These are phyloP conservation scores for Vitis labrusca DNA, from an alignment of 164 flowering plant genomes.

Conservation along the genomic window DNA sequence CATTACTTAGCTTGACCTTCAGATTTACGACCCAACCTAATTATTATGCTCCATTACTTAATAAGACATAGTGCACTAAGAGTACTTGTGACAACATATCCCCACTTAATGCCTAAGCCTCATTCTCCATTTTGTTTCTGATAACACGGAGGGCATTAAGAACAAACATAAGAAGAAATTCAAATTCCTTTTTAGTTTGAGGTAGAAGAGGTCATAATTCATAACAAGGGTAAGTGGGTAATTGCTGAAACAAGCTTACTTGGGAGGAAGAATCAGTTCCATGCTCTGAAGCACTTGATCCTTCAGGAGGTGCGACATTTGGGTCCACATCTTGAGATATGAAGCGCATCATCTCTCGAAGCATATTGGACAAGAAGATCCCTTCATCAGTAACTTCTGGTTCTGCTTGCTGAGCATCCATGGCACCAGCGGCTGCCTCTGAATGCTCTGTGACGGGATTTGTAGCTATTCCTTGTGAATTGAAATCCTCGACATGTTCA, in stretches of 20 bases:
- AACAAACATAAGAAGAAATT: not conserved
- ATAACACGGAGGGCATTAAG: not conserved
- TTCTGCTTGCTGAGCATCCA: constrained; percentile 18
- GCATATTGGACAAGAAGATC: constrained; percentile 30
- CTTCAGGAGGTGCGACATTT: not conserved
- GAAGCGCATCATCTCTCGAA: constrained; percentile 30
- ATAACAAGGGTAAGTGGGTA: not conserved
- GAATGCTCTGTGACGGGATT: constrained; percentile 8
- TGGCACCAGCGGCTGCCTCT: constrained; percentile 9
- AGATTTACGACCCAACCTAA: not conserved
- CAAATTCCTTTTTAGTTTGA: not conserved
- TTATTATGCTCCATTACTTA: too few species aligned
- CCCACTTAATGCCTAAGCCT: not conserved
- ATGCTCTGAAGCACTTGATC: constrained; percentile 8
- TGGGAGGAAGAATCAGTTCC: constrained; percentile 15
- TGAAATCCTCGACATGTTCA: constrained; percentile 14
- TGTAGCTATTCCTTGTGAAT: constrained; percentile 7
- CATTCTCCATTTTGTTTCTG: not conserved
- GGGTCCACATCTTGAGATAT: constrained; percentile 13
- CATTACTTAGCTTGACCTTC: not conserved
- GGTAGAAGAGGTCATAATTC: not conserved
- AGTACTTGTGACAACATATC: too few species aligned
- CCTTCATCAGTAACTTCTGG: constrained; percentile 28
- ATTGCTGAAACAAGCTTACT: constrained; percentile 14
- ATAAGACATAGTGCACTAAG: too few species aligned